phyloP scores from a whole-genome alignment of 1,139 yeast genomes.

The Groenewaldozyma sp. region DNA sequence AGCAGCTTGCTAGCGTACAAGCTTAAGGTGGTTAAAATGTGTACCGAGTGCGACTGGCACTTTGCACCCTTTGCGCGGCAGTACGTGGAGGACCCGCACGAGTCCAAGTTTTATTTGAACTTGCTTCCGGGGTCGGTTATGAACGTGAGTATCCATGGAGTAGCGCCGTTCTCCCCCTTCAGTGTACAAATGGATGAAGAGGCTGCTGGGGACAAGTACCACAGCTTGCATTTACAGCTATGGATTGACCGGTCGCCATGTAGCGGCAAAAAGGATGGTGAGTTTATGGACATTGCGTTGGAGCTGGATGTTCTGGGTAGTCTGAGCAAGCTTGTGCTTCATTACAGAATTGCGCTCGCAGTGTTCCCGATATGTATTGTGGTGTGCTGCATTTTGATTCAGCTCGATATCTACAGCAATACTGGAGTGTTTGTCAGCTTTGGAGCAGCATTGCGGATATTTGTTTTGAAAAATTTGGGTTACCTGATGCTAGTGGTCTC shows the following conservation, averaged over 20 bases:
- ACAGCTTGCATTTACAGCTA: constrained; percentile 29
- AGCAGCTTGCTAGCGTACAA: constrained; percentile 53
- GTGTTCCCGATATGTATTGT: constrained; percentile 26
- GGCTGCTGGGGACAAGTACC: constrained; percentile 13
- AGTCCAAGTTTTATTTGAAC: constrained; percentile 67
- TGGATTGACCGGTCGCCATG: constrained; percentile 23
- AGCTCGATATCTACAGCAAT: constrained; percentile 18
- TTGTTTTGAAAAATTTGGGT: constrained; percentile 23
- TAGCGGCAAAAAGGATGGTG: neutral
- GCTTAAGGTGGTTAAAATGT: constrained; percentile 20
- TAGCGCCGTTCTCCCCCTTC: constrained; percentile 70
- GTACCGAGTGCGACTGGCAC: constrained; percentile 1
- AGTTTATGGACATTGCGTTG: constrained; percentile 15
- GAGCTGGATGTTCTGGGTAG: constrained; percentile 30
- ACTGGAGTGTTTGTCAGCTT: constrained; percentile 43
- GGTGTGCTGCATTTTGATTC: constrained; percentile 20
- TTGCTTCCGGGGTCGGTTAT: constrained; percentile 31
- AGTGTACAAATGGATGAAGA: constrained; percentile 5
- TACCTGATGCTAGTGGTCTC: constrained; percentile 21
- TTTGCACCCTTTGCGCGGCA: constrained; percentile 65
- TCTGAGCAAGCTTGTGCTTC: constrained; percentile 28
- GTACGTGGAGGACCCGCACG: constrained; percentile 55
- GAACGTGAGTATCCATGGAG: constrained; percentile 52
- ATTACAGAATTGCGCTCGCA: constrained; percentile 27
- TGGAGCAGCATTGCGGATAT: constrained; percentile 37